Evolutionary conservation across 164 flowering plant species (phyloP).

Genomic region (Vitis rotundifolia): DNA sequence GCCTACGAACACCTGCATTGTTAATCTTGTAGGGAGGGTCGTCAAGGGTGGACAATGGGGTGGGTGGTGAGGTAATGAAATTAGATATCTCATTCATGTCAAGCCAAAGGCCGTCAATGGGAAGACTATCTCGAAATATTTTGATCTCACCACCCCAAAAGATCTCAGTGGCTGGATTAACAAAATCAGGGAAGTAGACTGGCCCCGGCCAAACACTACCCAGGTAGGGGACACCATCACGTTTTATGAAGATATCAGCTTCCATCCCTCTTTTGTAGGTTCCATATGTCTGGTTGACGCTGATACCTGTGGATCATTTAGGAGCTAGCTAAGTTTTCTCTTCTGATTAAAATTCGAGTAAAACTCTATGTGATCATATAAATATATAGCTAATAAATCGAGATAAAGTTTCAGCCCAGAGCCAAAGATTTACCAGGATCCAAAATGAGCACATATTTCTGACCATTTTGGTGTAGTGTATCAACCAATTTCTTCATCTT

Average conservation of each 20-base stretch:
- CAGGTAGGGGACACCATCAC: conserved; percentile 51
- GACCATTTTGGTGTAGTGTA: conserved; percentile 61
- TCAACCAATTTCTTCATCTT: conserved; percentile 53
- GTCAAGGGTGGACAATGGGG: conserved; percentile 51
- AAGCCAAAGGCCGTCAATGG: conserved; percentile 83
- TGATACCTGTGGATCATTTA: conserved; percentile 48
- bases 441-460: conserved; percentile 66
- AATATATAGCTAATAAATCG: too few species aligned
- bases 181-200: conserved; percentile 74
- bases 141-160: conserved; percentile 70
- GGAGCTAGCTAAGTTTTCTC: too few species aligned
- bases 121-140: conserved; percentile 45
- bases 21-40: conserved; percentile 81
- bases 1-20: conserved; percentile 34
- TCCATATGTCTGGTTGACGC: conserved; percentile 55
- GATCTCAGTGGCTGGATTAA: conserved; percentile 36
- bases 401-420: too few species aligned
- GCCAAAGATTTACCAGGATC: conserved; percentile 59
- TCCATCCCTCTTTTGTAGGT: conserved; percentile 60
- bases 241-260: conserved; percentile 65
- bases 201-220: conserved; percentile 84
- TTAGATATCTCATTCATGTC: conserved; percentile 92
- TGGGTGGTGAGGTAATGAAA: conserved; percentile 46
- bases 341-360: background rate
- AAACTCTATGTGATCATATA: conserved; percentile 9